These are phyloP conservation scores for Hemerocallis citrina DNA, from an alignment of 106 monocot genomes.

Conservation along the genomic window DNA sequence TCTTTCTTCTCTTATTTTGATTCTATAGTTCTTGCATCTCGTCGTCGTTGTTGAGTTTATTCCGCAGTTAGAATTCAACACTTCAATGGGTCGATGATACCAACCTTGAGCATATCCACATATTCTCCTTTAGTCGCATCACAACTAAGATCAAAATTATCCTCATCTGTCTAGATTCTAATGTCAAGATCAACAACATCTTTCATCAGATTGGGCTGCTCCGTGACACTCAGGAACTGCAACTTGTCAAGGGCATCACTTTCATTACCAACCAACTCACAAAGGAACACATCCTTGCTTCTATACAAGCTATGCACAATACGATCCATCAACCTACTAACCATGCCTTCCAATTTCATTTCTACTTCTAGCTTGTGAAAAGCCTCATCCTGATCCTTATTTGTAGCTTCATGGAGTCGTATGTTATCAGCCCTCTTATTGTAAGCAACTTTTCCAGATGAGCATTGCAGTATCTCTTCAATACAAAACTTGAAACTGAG, in stretches of 20 bases:
- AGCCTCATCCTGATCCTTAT: conserved; percentile 83
- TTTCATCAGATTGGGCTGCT: conserved; percentile 68
- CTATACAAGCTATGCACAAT: conserved; percentile 86
- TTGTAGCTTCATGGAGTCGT: conserved; percentile 62
- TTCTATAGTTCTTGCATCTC: too few species aligned
- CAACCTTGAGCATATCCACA: too few species aligned
- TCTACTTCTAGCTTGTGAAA: conserved; percentile 51
- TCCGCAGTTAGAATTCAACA: too few species aligned
- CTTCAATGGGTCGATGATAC: too few species aligned
- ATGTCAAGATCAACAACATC: conserved; percentile 87
- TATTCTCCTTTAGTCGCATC: too few species aligned
- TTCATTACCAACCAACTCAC: conserved; percentile 91
- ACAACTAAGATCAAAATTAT: too few species aligned
- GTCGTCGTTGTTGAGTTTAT: too few species aligned
- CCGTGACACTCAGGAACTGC: conserved; percentile 82
- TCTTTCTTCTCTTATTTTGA: too few species aligned
- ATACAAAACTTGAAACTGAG: conserved; percentile 79
- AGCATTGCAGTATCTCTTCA: conserved; percentile 79
- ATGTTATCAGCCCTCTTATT: conserved; percentile 88
- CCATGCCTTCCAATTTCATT: conserved; percentile 48
- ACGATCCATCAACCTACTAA: conserved; percentile 78
- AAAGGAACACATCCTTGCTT: conserved; percentile 95
- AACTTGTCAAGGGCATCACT: conserved; percentile 97
- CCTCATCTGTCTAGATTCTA: conserved; percentile 78
- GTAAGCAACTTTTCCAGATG: conserved; percentile 94